Percentiles rank a stretch among this genome's conserved stretches.
These are phyloP conservation scores for Cenococcum geophilum DNA, from an alignment of 495 filamentous ascomycete genomes.

Conservation along the genomic window DNA sequence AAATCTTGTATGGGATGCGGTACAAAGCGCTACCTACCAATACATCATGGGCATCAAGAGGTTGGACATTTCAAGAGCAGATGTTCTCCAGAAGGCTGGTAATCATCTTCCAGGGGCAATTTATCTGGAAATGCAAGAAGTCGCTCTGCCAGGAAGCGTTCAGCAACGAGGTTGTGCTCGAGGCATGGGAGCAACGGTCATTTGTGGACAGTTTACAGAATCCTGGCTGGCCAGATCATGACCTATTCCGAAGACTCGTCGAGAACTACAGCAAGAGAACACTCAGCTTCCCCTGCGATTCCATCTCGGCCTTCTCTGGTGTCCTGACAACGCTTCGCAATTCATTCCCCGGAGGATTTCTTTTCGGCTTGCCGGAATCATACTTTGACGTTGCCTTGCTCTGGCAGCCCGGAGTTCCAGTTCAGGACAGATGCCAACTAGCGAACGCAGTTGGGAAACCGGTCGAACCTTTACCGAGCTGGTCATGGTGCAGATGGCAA, in stretches of 20 bases:
- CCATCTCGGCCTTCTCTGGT: neutral
- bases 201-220: neutral
- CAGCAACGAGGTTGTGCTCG: no score
- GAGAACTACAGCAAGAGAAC: neutral
- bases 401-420: neutral
- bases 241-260: neutral
- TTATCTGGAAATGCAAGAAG: neutral
- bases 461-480: neutral
- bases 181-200: no score
- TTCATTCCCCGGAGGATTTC: neutral
- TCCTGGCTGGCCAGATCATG: neutral
- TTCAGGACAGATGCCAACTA: neutral
- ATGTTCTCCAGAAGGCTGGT: neutral
- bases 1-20: neutral
- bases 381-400: neutral
- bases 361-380: neutral
- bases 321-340: neutral
- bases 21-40: neutral
- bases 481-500: neutral
- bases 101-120: neutral
- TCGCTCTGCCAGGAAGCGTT: neutral
- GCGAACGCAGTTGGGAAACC: neutral
- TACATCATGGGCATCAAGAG: neutral
- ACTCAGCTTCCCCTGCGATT: neutral
- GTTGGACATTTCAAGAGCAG: neutral